Evolutionary conservation across 2,329 filamentous ascomycete genomes (phyloP).

Genomic region (Penicillium psychrosexuale): DNA sequence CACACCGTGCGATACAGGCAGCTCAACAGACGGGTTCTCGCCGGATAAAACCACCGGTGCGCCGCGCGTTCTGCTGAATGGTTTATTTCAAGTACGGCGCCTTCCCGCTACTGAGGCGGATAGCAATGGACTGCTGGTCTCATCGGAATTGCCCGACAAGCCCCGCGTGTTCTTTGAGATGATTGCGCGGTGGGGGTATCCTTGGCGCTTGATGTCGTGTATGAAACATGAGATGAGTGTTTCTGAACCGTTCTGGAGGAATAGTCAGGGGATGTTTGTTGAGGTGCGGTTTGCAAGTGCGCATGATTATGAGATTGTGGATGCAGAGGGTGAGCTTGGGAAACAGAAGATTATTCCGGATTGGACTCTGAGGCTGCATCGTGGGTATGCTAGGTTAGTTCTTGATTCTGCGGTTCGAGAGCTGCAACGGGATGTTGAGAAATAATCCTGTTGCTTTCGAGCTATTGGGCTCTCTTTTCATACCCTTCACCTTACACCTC

Average conservation of each 20-base stretch:
- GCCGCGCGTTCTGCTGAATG: slow-evolving; percentile 21
- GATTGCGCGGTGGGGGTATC: slow-evolving; percentile 29
- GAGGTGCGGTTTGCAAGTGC: slow-evolving; percentile 28
- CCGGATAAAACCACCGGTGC: neutral
- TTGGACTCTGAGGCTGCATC: slow-evolving; percentile 25
- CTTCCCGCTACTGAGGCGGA: slow-evolving; percentile 1
- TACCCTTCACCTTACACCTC: neutral
- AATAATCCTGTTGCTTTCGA: neutral
- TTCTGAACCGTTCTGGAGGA: slow-evolving; percentile 20
- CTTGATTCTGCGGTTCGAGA: slow-evolving; percentile 14
- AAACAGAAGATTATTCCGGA: slow-evolving; percentile 25
- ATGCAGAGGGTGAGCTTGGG: slow-evolving; percentile 12
- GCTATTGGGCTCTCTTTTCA: neutral
- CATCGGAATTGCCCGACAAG: slow-evolving; percentile 19
- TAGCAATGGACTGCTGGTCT: slow-evolving; percentile 21
- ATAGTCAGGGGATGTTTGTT: slow-evolving; percentile 15
- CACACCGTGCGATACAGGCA: slow-evolving; percentile 21
- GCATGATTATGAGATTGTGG: slow-evolving; percentile 29
- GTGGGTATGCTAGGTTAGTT: slow-evolving; percentile 27
- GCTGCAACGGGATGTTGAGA: neutral
- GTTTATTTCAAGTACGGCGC: slow-evolving; percentile 16
- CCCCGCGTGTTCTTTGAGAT: slow-evolving; percentile 26
- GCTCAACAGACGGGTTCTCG: slow-evolving; percentile 10
- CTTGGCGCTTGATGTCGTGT: slow-evolving; percentile 26
- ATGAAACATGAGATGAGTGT: slow-evolving; percentile 29